Percentiles rank a stretch among this genome's conserved stretches.
These are phyloP conservation scores for Corymbia citriodora DNA, from an alignment of 441 rosid genomes.

Conservation along the genomic window DNA sequence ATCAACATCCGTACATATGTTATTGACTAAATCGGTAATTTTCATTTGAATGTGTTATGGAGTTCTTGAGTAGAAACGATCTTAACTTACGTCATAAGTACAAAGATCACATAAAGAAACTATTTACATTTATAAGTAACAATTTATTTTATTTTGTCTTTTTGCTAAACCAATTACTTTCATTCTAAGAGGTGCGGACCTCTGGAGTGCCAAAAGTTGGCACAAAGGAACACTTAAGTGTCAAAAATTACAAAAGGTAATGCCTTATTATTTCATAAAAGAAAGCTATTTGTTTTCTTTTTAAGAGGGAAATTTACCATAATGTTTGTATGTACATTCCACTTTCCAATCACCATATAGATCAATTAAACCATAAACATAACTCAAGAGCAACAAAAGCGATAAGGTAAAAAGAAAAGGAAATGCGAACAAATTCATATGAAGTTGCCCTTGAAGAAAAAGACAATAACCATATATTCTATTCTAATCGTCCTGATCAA, in stretches of 20 bases:
- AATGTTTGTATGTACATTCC: background rate
- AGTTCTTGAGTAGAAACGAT: fast-evolving
- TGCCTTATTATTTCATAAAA: background rate
- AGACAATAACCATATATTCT: too few species aligned
- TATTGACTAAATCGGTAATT: background rate
- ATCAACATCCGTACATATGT: background rate
- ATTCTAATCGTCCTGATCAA: too few species aligned
- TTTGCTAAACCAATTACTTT: background rate
- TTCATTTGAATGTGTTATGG: background rate
- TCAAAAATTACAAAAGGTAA: too few species aligned
- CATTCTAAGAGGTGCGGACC: too few species aligned
- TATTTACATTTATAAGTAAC: too few species aligned
- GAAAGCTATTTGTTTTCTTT: too few species aligned
- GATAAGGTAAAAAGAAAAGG: background rate
- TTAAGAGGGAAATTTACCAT: background rate
- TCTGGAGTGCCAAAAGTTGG: too few species aligned
- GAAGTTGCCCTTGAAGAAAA: background rate
- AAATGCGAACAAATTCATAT: background rate
- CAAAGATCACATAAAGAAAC: too few species aligned
- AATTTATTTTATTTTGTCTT: too few species aligned
- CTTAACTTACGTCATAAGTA: background rate
- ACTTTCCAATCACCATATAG: background rate
- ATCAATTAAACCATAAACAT: background rate
- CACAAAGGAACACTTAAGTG: too few species aligned
- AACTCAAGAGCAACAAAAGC: background rate